Base-by-base conservation (phyloP, 495 filamentous ascomycete species). In the Bacidia rubella region DNA sequence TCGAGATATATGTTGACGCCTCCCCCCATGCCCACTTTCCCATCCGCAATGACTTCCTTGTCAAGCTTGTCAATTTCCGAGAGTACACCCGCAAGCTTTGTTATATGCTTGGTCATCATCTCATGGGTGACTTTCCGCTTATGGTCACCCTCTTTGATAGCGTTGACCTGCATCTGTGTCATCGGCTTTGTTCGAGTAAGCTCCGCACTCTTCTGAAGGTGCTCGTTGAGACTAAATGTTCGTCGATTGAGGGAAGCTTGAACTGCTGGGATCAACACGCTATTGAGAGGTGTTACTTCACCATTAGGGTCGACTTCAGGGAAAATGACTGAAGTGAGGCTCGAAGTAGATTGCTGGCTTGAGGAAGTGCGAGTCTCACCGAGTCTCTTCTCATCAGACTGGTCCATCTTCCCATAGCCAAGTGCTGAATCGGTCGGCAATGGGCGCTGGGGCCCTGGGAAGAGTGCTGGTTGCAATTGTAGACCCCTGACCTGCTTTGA, bases 211-310 rank as follows among this genome's bases (percentile, higher is more conserved):
- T 40, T 29, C 24, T 54, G 49, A 19, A 53, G 10, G 15, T 52
- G 54, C 24, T 47, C 51, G 11, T 66, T 58, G 46, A 64, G 46
- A 12, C 47, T 59, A 19, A 54, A 65, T 32, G 65, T 78, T 41
- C 92, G 82, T 29, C 92, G 82, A 56, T 82, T 79, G 32, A 97
- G 78, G 3, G 92, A 90, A 52, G 88, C 83, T 63, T 89, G 83
- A 4, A 98, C 77, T 4, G 92, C 93, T 1, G 92, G 92, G 47
- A 96, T 75, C 49, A 98, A 82, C 42, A 98, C 88, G 53, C 85
- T 78, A 62, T 79, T 81, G 0, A 94, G 74, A 9, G 87, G 84
- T 1, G 77, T 80, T 22, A 74, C 57, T 48, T 76, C 69, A 7
- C 60, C 60, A 32, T 58, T 45, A 9, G 58, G 23, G 22, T 41